Base-by-base conservation (phyloP, 495 filamentous ascomycete genomes). In the Arthonia radiata region DNA sequence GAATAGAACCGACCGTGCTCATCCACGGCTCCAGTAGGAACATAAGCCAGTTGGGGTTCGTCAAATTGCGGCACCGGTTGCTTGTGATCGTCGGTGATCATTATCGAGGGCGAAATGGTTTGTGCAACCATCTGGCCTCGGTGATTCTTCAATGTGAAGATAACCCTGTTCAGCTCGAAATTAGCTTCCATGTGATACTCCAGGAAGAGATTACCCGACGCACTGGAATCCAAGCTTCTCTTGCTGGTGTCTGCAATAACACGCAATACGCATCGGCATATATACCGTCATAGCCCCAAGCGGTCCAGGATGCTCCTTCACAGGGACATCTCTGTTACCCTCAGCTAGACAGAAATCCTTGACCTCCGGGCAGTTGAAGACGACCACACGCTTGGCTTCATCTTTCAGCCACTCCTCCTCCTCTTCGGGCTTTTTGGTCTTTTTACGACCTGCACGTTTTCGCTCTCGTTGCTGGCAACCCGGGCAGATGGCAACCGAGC, bases 41-140 rank as follows among this genome's bases (percentile, higher is more conserved):
- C n/a, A n/a, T n/a, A n/a, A n/a, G n/a, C n/a, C n/a, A n/a, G n/a
- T n/a, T n/a, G n/a, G n/a, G n/a, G n/a, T n/a, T n/a, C n/a, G n/a
- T n/a, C n/a, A n/a, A n/a, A n/a, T n/a, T n/a, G n/a, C n/a, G n/a
- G n/a, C n/a, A n/a, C 36, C 31, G 75, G 69, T 2, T 78, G 82
- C 46, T 94, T 94, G 50, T 94, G 83, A 42, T 94, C 82, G 46
- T 94, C 83, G 1, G 83, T 93, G 38, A 94, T 92, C 59, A 91
- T 72, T 30, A 91, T 86, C 1, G 78, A 71, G 18, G 65, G 62
- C 4, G 78, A 80, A 15, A 91, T 70, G n/a, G 64, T 61, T 39
- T 94, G 83, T 12, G 80, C 73, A 26, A 92, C 47, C 13, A 89
- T 48, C 23, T 67, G 65, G 40, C 64, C 68, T 28, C 59, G 39